Percentiles rank a stretch among this genome's conserved stretches.
Evolutionary conservation across 139 green algal species (phyloP).

Genomic region (Eudorina sp.): DNA sequence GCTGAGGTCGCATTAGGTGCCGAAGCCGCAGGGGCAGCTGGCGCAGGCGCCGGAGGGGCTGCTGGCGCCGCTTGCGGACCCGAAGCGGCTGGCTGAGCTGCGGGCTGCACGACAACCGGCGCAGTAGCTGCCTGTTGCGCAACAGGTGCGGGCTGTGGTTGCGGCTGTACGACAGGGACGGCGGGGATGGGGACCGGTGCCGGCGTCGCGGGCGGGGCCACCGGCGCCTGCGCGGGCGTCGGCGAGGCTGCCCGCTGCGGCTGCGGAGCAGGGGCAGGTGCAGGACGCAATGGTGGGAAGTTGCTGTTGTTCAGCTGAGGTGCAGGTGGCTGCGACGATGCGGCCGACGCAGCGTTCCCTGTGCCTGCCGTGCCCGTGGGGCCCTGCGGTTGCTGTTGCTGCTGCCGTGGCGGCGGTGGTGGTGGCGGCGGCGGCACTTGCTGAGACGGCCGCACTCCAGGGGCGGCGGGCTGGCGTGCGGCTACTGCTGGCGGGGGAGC

Average conservation of each 20-base stretch:
- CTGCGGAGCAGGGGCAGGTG: neutral
- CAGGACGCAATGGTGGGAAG: constrained; percentile 39
- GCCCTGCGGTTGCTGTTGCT: neutral
- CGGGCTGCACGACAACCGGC: neutral
- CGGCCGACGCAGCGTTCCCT: too few species aligned
- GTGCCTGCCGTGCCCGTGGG: neutral
- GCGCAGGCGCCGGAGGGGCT: neutral
- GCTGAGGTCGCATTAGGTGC: too few species aligned
- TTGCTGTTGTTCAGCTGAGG: constrained; percentile 49
- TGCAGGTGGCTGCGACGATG: constrained; percentile 27
- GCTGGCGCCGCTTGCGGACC: neutral
- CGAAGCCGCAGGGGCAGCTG: neutral
- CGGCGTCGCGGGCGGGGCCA: neutral
- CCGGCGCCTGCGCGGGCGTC: neutral
- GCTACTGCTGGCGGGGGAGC: neutral
- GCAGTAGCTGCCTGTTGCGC: neutral
- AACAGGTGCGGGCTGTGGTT: too few species aligned
- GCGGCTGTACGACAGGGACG: neutral
- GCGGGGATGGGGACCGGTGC: neutral
- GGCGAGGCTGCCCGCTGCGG: neutral
- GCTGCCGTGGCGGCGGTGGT: constrained; percentile 17
- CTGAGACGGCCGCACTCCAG: neutral
- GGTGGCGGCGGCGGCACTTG: neutral
- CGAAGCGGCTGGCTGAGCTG: neutral
- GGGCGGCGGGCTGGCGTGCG: neutral